These are phyloP conservation scores for Coemansia guatemalensis DNA, from an alignment of 192 early-diverging fungal species.

Conservation along the genomic window DNA sequence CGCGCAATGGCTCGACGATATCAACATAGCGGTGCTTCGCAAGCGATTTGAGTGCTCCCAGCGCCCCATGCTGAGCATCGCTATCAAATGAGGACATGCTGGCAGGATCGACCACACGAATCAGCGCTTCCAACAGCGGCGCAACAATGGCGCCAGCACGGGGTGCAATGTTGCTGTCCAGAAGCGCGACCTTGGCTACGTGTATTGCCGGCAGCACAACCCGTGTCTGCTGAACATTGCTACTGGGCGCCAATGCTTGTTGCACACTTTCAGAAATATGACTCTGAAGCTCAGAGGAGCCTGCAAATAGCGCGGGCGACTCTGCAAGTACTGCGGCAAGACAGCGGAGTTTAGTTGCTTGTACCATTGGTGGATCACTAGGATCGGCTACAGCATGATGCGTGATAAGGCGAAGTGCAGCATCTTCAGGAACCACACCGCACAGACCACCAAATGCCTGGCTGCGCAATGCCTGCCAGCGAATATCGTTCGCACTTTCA, in stretches of 20 bases:
- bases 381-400: conserved; percentile 20
- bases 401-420: conserved; percentile 18
- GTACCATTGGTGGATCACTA: conserved; percentile 29
- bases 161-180: conserved; percentile 3
- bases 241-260: conserved; percentile 55
- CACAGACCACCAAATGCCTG: conserved; percentile 41
- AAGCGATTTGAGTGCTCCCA: conserved; percentile 58
- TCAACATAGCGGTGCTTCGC: conserved; percentile 54
- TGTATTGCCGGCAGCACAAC: conserved; percentile 27
- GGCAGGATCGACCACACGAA: conserved; percentile 25
- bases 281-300: conserved; percentile 62
- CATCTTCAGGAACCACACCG: conserved; percentile 17
- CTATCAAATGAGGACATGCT: conserved; percentile 24
- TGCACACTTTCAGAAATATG: conserved; percentile 59
- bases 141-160: background rate
- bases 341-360: conserved; percentile 71
- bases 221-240: conserved; percentile 32
- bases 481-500: conserved; percentile 10
- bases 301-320: conserved; percentile 54
- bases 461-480: conserved; percentile 34
- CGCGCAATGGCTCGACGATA: conserved; percentile 55
- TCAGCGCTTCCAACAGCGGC: conserved; percentile 18
- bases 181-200: conserved; percentile 31
- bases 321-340: conserved; percentile 69
- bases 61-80: conserved; percentile 56